Base-by-base conservation (phyloP, 2,329 filamentous ascomycete genomes). In the Pyrenochaeta sp. region DNA sequence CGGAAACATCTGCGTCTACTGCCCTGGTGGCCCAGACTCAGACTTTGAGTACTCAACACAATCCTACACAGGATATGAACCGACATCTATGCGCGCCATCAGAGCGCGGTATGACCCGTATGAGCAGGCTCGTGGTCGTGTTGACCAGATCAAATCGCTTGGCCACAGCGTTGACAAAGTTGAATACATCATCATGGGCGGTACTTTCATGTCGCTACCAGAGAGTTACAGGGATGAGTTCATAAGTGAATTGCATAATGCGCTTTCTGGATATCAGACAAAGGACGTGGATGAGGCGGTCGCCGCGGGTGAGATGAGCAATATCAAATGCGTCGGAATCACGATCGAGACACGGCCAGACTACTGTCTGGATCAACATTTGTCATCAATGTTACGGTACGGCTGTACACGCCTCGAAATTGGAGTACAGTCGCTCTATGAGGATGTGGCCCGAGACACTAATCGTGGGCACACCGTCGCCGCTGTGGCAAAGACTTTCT, bases 1-100 rank as follows among this genome's bases (percentile, higher is more conserved):
- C 0, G 95, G 95, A 59, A 99, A 99, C 74, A 98, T 99, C 59
- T 99, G 95, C 76, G 95, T 99, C 56, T 99, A 99, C 79, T 99
- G 95, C 72, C 95, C 95, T 9, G 95, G 95, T 63, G 95, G 95
- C 1, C 96, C 96, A 7, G 95, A 99, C 73, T 97, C 93, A 44
- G 96, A 99, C 73, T 99, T 99, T 69, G 95, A 99, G 77, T 99
- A 99, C 78, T 97, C 93, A 68, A 99, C 95, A 7, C 95, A 99
- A 75, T 98, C 94, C 5, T 99, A 99, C 74, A 99, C 95, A 0
- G 95, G 95, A 49, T 99, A 99, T 75, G 95, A 99, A 73, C 95
- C 95, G 1, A 99, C 95, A 0, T 97, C 93, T 2, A 99, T 99
- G 95, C 89, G 95, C 66, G 95, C 95, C 45, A 99, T 99, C 64